phyloP scores from a whole-genome alignment of 2,329 filamentous ascomycete species.

The Massarina eburnea region DNA sequence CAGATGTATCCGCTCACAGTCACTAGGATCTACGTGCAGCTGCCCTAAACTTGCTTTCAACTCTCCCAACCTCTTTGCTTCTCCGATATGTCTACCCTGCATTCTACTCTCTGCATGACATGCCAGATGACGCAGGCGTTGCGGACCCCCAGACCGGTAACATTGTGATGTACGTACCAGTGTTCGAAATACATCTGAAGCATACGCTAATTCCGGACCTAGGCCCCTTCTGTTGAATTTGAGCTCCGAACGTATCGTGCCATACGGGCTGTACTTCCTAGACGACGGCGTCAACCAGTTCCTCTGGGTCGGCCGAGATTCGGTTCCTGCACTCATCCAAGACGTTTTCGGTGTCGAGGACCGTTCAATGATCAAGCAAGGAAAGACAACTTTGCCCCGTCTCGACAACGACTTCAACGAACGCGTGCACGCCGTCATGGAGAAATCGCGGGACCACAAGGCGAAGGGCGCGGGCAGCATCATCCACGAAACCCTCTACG shows the following conservation, averaged over 20 bases:
- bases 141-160: slow-evolving; percentile 85
- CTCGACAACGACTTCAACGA: slow-evolving; percentile 97
- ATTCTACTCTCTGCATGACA: slow-evolving; percentile 59
- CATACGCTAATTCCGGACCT: too few relatives aligned
- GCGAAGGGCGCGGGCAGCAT: slow-evolving; percentile 90
- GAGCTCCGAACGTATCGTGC: slow-evolving; percentile 81
- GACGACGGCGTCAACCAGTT: slow-evolving; percentile 98
- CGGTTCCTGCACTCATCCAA: slow-evolving; percentile 81
- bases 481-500: slow-evolving; percentile 86
- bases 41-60: slow-evolving; percentile 90
- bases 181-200: too few relatives aligned
- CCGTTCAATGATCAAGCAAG: slow-evolving; percentile 81
- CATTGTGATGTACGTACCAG: slow-evolving; percentile 81
- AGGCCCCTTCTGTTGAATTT: slow-evolving; percentile 84
- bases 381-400: slow-evolving; percentile 83
- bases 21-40: slow-evolving; percentile 80
- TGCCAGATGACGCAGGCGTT: slow-evolving; percentile 89
- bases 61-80: slow-evolving; percentile 82
- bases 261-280: slow-evolving; percentile 92
- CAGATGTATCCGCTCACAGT: not conserved
- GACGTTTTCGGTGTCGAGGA: slow-evolving; percentile 92
- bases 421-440: slow-evolving; percentile 70
- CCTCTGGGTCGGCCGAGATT: slow-evolving; percentile 91
- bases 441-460: slow-evolving; percentile 88
- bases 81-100: slow-evolving; percentile 79